phyloP scores from a whole-genome alignment of 2,329 filamentous ascomycete species.

The Diplodia intermedia region DNA sequence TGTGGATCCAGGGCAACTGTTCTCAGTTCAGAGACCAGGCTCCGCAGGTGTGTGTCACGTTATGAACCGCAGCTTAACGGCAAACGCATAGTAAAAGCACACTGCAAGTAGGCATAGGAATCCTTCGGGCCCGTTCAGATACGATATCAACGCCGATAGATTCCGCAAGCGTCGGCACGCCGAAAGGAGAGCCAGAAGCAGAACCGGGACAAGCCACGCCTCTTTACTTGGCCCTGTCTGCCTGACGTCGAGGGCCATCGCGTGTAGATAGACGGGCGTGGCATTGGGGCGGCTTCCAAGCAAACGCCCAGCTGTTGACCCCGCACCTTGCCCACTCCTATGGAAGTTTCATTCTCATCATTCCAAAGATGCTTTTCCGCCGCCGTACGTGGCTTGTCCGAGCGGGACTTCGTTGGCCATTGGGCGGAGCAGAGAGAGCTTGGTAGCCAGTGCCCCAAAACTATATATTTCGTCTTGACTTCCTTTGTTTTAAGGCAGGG shows the following conservation, averaged over 20 bases:
- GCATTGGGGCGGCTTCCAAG: conserved; percentile 2
- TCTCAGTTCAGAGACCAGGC: neutral
- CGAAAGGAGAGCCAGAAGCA: conserved; percentile 9
- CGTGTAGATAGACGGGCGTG: neutral
- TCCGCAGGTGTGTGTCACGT: neutral
- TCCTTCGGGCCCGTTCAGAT: conserved; percentile 9
- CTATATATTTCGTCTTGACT: conserved; percentile 23
- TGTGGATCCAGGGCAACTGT: neutral
- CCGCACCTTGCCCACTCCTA: conserved; percentile 14
- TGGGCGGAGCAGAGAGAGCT: neutral
- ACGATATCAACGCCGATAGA: conserved; percentile 10
- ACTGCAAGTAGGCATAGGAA: conserved; percentile 1
- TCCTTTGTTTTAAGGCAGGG: neutral
- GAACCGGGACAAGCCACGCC: conserved; percentile 24
- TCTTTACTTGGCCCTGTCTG: conserved; percentile 17
- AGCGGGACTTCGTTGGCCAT: neutral
- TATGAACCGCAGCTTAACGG: neutral
- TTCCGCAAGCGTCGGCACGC: conserved; percentile 20
- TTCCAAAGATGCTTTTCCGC: conserved; percentile 9
- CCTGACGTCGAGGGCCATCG: conserved; percentile 7
- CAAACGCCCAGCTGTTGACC: conserved; percentile 21
- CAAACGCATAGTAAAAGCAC: conserved; percentile 8
- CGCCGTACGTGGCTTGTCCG: conserved; percentile 5
- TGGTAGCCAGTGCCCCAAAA: conserved; percentile 2
- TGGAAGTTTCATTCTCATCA: neutral